Evolutionary conservation across 352 stramenopile species (phyloP).

Genomic region (Phytopythium kandeliae): DNA sequence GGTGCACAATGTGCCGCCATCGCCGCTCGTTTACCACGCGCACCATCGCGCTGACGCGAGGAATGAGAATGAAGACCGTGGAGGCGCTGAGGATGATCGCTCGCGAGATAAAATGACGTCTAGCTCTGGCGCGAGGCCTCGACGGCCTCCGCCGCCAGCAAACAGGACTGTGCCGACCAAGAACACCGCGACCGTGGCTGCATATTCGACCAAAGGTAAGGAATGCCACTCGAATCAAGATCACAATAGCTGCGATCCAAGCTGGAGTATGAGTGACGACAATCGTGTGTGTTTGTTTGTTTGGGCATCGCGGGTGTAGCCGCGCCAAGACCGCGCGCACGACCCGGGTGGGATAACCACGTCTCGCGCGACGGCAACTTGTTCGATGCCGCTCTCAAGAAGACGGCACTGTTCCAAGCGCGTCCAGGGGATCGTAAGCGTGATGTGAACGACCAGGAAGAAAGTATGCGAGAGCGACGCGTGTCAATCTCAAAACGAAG

Average conservation of each 20-base stretch:
- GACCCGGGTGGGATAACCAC: conserved; percentile 43
- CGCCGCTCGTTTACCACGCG: conserved; percentile 29
- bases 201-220: background rate
- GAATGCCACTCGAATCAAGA: too few species aligned
- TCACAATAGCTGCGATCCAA: too few species aligned
- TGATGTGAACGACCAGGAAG: conserved; percentile 14
- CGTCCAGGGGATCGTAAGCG: conserved; percentile 29
- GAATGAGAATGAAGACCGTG: background rate
- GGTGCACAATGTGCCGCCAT: conserved; percentile 32
- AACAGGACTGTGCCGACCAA: background rate
- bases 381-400: conserved; percentile 54
- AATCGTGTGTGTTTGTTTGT: background rate
- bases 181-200: background rate
- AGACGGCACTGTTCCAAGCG: conserved; percentile 43
- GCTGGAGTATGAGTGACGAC: too few species aligned
- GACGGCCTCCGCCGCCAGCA: background rate
- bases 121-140: background rate
- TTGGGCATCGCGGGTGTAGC: background rate
- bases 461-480: conserved; percentile 6
- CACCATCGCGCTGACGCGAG: conserved; percentile 1
- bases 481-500: background rate
- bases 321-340: conserved; percentile 4
- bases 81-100: background rate
- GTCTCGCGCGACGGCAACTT: conserved; percentile 19
- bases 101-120: background rate